Percentiles rank a stretch among this genome's conserved stretches.
Conservation (phyloP, 2,329 filamentous ascomycete species). For the Gyromitra esculenta region DNA sequence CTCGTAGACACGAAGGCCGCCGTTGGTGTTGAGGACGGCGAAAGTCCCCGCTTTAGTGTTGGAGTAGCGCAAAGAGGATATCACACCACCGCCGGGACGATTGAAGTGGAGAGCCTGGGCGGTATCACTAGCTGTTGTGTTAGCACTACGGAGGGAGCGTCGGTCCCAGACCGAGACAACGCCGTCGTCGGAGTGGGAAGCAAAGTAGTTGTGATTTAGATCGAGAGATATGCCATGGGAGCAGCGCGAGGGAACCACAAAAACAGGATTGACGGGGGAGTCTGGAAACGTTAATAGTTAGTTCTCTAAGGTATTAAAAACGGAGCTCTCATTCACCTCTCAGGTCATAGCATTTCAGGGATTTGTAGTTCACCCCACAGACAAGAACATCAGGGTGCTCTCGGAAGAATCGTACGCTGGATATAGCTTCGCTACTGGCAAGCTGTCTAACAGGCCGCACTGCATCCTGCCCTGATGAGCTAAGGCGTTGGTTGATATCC, state of each 20-base stretch:
- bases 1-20: slow-evolving; percentile 56
- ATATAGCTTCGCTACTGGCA: slow-evolving; percentile 75
- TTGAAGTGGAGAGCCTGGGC: slow-evolving; percentile 54
- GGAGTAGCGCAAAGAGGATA: slow-evolving; percentile 55
- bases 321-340: slow-evolving; percentile 74
- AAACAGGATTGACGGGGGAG: slow-evolving; percentile 60
- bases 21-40: slow-evolving; percentile 55
- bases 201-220: slow-evolving; percentile 83
- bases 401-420: slow-evolving; percentile 83
- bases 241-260: slow-evolving; percentile 62
- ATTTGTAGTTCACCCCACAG: slow-evolving; percentile 78
- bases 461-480: slow-evolving; percentile 60
- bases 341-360: slow-evolving; percentile 79
- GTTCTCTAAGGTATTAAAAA: neutral
- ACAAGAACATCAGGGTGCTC: slow-evolving; percentile 79
- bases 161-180: slow-evolving; percentile 57
- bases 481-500: slow-evolving; percentile 72
- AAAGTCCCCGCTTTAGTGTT: slow-evolving; percentile 55
- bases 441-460: slow-evolving; percentile 65
- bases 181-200: slow-evolving; percentile 70
- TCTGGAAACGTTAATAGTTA: slow-evolving; percentile 53
- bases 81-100: slow-evolving; percentile 49
- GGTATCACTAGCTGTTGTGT: slow-evolving; percentile 6
- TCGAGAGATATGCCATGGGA: slow-evolving; percentile 76
- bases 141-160: slow-evolving; percentile 49